phyloP scores from a whole-genome alignment of 2,329 filamentous ascomycete genomes.

The Escovopsis sp. region DNA sequence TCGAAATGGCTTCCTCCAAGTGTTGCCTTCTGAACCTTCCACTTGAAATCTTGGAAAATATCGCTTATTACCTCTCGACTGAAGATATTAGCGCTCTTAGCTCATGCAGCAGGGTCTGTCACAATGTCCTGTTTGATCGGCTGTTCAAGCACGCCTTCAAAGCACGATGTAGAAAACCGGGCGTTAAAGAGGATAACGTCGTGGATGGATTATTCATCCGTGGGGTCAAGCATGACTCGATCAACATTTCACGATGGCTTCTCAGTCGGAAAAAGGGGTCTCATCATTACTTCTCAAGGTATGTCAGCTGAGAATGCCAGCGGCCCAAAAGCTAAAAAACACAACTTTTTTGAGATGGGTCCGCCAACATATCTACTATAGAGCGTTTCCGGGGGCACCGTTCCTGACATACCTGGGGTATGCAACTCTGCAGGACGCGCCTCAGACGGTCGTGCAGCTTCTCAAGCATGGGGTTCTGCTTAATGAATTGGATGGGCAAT shows the following conservation, averaged over 20 bases:
- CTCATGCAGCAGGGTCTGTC: background rate
- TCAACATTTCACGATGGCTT: constrained; percentile 1
- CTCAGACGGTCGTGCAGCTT: constrained; percentile 1
- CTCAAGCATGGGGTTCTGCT: constrained; percentile 2
- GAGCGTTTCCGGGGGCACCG: background rate
- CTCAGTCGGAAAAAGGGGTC: constrained; percentile 1
- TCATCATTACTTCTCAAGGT: background rate
- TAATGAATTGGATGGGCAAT: background rate
- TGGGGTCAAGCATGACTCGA: constrained; percentile 2
- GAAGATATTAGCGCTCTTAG: constrained; percentile 1
- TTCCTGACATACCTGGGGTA: constrained; percentile 1
- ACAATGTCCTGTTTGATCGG: background rate
- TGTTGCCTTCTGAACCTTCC: no score
- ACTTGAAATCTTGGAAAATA: no score
- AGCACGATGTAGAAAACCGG: background rate
- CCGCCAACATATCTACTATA: background rate
- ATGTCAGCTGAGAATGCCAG: no score
- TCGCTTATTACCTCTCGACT: no score
- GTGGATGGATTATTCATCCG: background rate
- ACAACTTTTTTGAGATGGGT: no score
- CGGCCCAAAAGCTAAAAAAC: no score
- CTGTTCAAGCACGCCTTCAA: background rate
- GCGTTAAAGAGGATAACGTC: background rate
- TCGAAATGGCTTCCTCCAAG: no score
- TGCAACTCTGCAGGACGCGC: constrained; percentile 4